A percentile compares a stretch with the other conserved stretches of the same genome.
These are phyloP conservation scores for Favolaschia claudopus DNA, from an alignment of 768 basidiomycete genomes.

Conservation along the genomic window DNA sequence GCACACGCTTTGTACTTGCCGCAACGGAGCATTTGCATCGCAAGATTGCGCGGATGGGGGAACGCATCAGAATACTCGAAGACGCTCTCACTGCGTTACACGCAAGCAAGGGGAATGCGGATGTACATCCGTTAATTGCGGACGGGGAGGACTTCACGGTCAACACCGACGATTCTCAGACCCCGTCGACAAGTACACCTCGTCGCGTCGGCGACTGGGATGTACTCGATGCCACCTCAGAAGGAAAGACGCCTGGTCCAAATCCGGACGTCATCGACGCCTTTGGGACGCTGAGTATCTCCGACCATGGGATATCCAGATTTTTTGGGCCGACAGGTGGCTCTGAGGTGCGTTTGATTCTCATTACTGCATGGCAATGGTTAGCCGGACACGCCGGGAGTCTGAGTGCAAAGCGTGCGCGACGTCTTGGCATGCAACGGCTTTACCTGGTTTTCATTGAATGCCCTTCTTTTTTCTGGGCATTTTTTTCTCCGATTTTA, in stretches of 20 bases:
- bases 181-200: background rate
- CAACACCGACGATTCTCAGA: conserved; percentile 1
- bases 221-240: background rate
- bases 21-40: conserved; percentile 73
- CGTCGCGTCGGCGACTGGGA: conserved; percentile 8
- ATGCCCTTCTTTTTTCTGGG: conserved; percentile 2
- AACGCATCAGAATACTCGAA: conserved; percentile 65
- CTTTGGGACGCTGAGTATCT: conserved; percentile 67
- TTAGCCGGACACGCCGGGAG: too few relatives aligned
- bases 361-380: too few relatives aligned
- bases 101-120: conserved; percentile 37
- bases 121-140: conserved; percentile 60
- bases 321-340: conserved; percentile 76
- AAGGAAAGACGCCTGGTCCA: conserved; percentile 2
- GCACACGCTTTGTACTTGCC: conserved; percentile 73
- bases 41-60: conserved; percentile 58
- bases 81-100: conserved; percentile 64
- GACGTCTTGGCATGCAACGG: too few relatives aligned
- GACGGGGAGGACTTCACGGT: conserved; percentile 16
- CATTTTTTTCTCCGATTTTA: background rate
- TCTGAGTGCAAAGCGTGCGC: too few relatives aligned
- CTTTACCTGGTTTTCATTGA: too few relatives aligned
- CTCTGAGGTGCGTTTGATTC: conserved; percentile 59
- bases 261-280: conserved; percentile 58
- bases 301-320: conserved; percentile 64